These are phyloP conservation scores for Penicillium soppii DNA, from an alignment of 495 filamentous ascomycete genomes.

Conservation along the genomic window DNA sequence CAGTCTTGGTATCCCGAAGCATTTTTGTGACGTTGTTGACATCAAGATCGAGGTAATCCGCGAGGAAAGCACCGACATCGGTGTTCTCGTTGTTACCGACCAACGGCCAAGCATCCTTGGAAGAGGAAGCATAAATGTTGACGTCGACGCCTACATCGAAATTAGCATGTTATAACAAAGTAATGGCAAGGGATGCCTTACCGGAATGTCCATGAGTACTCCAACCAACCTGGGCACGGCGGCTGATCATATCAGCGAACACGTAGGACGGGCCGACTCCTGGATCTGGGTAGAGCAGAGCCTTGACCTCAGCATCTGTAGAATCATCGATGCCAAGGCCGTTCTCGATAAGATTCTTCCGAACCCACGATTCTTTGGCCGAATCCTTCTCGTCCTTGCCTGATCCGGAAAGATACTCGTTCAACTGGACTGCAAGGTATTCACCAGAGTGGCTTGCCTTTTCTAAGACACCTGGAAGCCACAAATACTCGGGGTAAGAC, in stretches of 20 bases:
- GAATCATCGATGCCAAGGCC: slow-evolving; percentile 77
- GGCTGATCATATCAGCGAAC: slow-evolving; percentile 84
- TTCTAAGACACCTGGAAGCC: slow-evolving; percentile 79
- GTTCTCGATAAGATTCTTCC: slow-evolving; percentile 55
- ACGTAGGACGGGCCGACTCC: slow-evolving; percentile 46
- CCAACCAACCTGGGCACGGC: slow-evolving; percentile 90
- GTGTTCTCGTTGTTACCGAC: slow-evolving; percentile 93
- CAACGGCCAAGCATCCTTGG: slow-evolving; percentile 49
- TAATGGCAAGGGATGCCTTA: slow-evolving; percentile 7
- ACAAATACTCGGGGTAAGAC: slow-evolving; percentile 75
- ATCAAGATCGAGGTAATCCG: slow-evolving; percentile 76
- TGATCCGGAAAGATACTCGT: slow-evolving; percentile 46
- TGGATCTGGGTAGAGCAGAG: slow-evolving; percentile 54
- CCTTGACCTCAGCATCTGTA: slow-evolving; percentile 66
- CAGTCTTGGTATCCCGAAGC: slow-evolving; percentile 56
- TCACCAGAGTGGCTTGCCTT: slow-evolving; percentile 80
- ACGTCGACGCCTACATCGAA: slow-evolving; percentile 66
- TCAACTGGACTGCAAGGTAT: slow-evolving; percentile 60
- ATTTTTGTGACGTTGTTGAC: slow-evolving; percentile 72
- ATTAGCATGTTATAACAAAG: slow-evolving; percentile 14
- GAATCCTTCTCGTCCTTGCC: slow-evolving; percentile 20
- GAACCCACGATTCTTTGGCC: slow-evolving; percentile 52
- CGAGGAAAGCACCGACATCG: slow-evolving; percentile 79
- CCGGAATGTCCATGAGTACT: slow-evolving; percentile 83
- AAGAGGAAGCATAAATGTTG: slow-evolving; percentile 76